Evolutionary conservation across 2,329 filamentous ascomycete species (phyloP), one percentile per base, ranked within the genome.

Genomic region (Aspergillus fumigatus): DNA sequence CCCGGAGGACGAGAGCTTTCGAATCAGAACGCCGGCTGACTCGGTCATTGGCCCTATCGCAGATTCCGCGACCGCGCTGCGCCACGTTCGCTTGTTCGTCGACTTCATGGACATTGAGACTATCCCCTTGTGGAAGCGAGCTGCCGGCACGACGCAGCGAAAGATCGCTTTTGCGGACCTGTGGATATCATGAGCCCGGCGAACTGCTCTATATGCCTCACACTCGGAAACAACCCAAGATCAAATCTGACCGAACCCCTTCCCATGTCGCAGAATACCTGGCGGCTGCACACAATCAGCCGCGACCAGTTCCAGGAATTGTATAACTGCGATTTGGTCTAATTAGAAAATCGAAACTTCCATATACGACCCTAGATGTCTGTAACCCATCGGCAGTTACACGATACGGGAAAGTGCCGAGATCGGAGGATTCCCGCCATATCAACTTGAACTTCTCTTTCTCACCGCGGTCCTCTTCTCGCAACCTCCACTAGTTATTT

Each of bases 21-120:
- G 29, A 14, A 10, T 11, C 29, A 32, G 29, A 10, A 32, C 29
- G 29, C 29, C 29, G 29, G 29, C 29, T 4, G 29, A 32, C 10
- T 32, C 29, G 11, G 29, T 32, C 10, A 14, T 32, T 4, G 29
- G 29, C 10, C 29, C 29, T 10, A 10, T 32, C 10, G 29, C 29
- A 32, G 29, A 32, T 32, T 32, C 29, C n/a, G 32, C 41, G 19
- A 51, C 49, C 2, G 55, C 55, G 2, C 29, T 57, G 38, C 19
- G 55, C 40, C 60, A 62, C 25, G 53, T 65, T 49, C 59, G 58
- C n/a, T 62, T 61, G 23, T 56, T 61, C 14, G 52, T 64, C 21
- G 29, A 55, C 27, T 65, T 65, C 43, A 59, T 65, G 6, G 61
- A 65, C 10, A 35, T 40, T 14, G 55, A 65, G 29, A 41, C 65